Base-by-base conservation (phyloP, 345 rosid genomes). In the Gossypium anomalum region DNA sequence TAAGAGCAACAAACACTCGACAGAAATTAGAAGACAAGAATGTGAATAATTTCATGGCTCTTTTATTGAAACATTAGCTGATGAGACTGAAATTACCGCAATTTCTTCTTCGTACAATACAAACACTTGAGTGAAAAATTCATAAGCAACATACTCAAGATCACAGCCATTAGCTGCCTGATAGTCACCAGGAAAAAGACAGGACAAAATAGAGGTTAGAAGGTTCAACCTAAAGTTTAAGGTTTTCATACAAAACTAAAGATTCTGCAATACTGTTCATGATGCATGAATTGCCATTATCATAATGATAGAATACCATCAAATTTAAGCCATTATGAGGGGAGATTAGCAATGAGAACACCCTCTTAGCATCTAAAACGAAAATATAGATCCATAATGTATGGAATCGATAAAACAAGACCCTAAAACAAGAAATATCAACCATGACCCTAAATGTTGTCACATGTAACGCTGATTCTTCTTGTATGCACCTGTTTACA, bases 161-260 rank as follows among this genome's bases (percentile, higher is more conserved):
- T 89, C 87, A 80, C 87, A 86, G 76, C 88, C 94, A 80, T 85
- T 87, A 15, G 98, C 98, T 25, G 98, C 96, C 98, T 93, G 86
- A 19, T 47, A 17, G 14, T 17, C 15, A 47, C 55, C 12, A 22
- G 72, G 67, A 64, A 74, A 75, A 57, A 75, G 77, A 27, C 73
- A 55, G 77, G 73, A 17, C 11, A 47, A 22, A 12, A 47, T 3
- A 56, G 44, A 60, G 44, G 23, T 74, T 59, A 79, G 66, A 71
- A 67, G 41, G 57, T 73, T 59, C 8, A 45, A 34, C 29, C 0
- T 49, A 8, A 25, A 41, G 13, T 16, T 34, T 27, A 55, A 19
- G 48, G n/a, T 2, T 34, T 60, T 61, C 2, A 3, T 47, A 70
- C 44, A 71, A 47, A 43, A 67, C 9, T 11, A 14, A 47, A 67